Evolutionary conservation across 1,284 basidiomycete species (phyloP).

Genomic region (Melampsora larici-populina): DNA sequence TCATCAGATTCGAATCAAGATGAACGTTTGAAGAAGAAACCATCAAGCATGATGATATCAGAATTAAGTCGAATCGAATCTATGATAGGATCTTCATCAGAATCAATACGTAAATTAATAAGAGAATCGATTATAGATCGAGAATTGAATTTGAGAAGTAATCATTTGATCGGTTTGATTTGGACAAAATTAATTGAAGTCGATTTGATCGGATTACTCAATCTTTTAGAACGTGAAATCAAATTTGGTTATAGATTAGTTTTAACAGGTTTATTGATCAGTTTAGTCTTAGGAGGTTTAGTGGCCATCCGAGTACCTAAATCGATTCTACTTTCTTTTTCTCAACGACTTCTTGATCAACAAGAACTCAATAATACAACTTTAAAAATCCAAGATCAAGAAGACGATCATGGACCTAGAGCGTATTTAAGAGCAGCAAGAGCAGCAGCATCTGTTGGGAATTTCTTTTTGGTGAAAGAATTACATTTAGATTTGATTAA

Average conservation of each 20-base stretch:
- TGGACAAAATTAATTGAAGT: conserved; percentile 27
- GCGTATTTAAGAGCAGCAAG: conserved; percentile 12
- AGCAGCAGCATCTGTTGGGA: conserved; percentile 10
- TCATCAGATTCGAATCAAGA: neutral
- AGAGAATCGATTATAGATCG: conserved; percentile 6
- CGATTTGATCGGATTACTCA: conserved; percentile 14
- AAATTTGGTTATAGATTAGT: conserved; percentile 31
- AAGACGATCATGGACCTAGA: conserved; percentile 1
- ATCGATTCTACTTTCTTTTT: conserved; percentile 28
- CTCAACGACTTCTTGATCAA: conserved; percentile 31
- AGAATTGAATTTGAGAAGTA: neutral
- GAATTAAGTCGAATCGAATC: conserved; percentile 22
- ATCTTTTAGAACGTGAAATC: conserved; percentile 22
- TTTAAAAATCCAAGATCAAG: neutral
- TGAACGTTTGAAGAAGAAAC: conserved; percentile 2
- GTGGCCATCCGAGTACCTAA: conserved; percentile 24
- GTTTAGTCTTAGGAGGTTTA: conserved; percentile 18
- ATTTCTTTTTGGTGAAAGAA: conserved; percentile 31
- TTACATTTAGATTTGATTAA: conserved; percentile 5
- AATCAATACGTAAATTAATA: conserved; percentile 4
- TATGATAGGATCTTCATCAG: conserved; percentile 3
- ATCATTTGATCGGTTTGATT: too few relatives aligned
- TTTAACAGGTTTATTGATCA: conserved; percentile 24
- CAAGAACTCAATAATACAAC: neutral
- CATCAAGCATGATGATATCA: conserved; percentile 19